phyloP scores from a whole-genome alignment of 73 alveolate genomes.

The Symbiodinium pilosum region DNA sequence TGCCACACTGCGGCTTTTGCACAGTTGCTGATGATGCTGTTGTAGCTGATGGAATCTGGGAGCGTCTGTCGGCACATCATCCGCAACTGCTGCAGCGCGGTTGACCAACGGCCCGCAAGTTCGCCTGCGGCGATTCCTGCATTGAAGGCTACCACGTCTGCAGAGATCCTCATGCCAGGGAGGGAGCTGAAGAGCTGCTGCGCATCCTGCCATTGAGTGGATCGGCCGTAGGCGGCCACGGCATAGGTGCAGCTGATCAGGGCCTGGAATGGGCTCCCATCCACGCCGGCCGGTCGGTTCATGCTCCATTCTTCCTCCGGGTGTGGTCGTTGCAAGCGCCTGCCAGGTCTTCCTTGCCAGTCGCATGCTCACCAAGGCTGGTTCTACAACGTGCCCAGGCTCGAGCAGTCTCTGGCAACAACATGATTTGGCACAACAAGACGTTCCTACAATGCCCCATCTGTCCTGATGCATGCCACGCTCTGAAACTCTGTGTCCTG shows the following conservation, averaged over 20 bases:
- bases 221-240: background rate
- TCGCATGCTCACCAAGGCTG: background rate
- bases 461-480: too few relatives aligned
- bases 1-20: conserved; percentile 1
- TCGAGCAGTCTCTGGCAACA: too few relatives aligned
- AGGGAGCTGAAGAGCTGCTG: background rate
- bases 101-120: background rate
- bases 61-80: background rate
- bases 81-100: background rate
- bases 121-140: conserved; percentile 19
- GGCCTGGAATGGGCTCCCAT: background rate
- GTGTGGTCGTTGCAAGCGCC: too few relatives aligned
- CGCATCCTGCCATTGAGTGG: conserved; percentile 1
- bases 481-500: too few relatives aligned
- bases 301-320: background rate
- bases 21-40: background rate
- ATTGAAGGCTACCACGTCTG: conserved; percentile 39
- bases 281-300: background rate
- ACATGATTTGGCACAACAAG: too few relatives aligned
- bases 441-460: too few relatives aligned
- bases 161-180: background rate
- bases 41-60: conserved; percentile 35
- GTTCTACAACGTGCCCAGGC: too few relatives aligned
- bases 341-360: background rate
- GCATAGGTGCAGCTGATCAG: conserved; percentile 35